A percentile compares a stretch with the other conserved stretches of the same genome.
These are phyloP conservation scores for Kwoniella europaea DNA, from an alignment of 768 basidiomycete species.

Conservation along the genomic window DNA sequence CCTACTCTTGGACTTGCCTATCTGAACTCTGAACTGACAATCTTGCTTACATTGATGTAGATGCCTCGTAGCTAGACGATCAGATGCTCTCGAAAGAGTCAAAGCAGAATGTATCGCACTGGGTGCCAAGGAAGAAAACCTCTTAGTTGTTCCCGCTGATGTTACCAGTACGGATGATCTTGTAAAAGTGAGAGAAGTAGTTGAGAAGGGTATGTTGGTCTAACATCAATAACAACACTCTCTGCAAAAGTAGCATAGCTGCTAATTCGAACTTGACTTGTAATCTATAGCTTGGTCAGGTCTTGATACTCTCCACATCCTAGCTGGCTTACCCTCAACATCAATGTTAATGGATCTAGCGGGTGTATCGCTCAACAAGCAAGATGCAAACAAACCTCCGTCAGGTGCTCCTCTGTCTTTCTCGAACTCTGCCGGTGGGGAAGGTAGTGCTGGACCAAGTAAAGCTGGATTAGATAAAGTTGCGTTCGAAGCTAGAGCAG, in stretches of 20 bases:
- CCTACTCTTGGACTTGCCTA: background rate
- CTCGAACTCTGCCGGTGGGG: slow-evolving; percentile 1
- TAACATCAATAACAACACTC: too few relatives aligned
- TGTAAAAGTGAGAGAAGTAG: slow-evolving; percentile 64
- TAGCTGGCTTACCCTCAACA: slow-evolving; percentile 82
- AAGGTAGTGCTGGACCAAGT: slow-evolving; percentile 49
- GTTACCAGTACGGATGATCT: slow-evolving; percentile 72
- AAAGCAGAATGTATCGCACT: slow-evolving; percentile 61
- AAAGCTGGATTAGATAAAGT: slow-evolving; percentile 67
- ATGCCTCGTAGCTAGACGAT: slow-evolving; percentile 74
- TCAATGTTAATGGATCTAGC: slow-evolving; percentile 75
- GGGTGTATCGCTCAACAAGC: slow-evolving; percentile 55
- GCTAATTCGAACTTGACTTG: background rate
- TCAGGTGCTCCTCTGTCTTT: slow-evolving; percentile 7
- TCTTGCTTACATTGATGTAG: slow-evolving; percentile 28
- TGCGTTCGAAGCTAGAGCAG: slow-evolving; percentile 60
- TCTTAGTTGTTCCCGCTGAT: slow-evolving; percentile 68
- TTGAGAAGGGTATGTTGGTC: slow-evolving; percentile 66
- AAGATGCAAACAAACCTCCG: background rate
- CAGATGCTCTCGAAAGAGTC: slow-evolving; percentile 66
- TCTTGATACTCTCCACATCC: slow-evolving; percentile 78
- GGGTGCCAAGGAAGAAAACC: slow-evolving; percentile 28
- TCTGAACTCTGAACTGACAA: background rate
- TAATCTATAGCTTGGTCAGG: slow-evolving; percentile 72
- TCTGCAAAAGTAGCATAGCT: too few relatives aligned